phyloP scores from a whole-genome alignment of 768 basidiomycete genomes.

The Agrocybe chaxingu region DNA sequence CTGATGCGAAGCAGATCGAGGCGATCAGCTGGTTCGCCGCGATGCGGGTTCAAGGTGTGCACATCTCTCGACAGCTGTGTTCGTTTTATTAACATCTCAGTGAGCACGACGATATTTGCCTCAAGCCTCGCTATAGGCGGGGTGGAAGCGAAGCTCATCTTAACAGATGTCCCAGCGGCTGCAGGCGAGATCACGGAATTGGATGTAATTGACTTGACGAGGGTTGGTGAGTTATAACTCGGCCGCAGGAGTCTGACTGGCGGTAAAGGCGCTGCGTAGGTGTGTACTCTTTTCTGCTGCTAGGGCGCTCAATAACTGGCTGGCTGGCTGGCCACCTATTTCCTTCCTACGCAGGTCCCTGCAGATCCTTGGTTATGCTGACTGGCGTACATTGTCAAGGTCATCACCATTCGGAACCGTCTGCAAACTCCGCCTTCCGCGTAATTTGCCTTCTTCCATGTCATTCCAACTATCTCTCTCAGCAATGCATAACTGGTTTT shows the following conservation, averaged over 20 bases:
- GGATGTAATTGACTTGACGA: no score
- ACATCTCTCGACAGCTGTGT: neutral
- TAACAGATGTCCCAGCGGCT: conserved; percentile 94
- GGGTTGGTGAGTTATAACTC: no score
- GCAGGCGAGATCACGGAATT: conserved; percentile 54
- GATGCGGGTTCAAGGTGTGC: conserved; percentile 76
- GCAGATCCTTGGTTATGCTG: conserved; percentile 75
- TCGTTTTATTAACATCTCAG: conserved; percentile 33
- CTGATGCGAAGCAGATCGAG: conserved; percentile 73
- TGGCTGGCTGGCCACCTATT: no score
- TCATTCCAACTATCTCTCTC: no score
- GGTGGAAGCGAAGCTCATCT: conserved; percentile 99
- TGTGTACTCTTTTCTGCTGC: conserved; percentile 20
- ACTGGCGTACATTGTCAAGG: conserved; percentile 98
- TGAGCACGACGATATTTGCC: conserved; percentile 89
- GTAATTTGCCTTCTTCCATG: neutral
- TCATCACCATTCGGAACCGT: conserved; percentile 74
- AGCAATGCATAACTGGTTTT: neutral
- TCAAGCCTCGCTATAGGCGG: conserved; percentile 95
- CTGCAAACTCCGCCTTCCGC: conserved; percentile 22
- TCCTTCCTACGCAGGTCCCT: no score
- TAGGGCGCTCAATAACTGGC: no score
- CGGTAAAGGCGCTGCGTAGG: conserved; percentile 91
- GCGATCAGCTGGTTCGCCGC: conserved; percentile 79
- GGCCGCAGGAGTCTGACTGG: no score